Percentiles rank a stretch among this genome's conserved stretches.
Evolutionary conservation across 176 grass and related monocot genomes (phyloP).

Genomic region (Juncus inflexus): DNA sequence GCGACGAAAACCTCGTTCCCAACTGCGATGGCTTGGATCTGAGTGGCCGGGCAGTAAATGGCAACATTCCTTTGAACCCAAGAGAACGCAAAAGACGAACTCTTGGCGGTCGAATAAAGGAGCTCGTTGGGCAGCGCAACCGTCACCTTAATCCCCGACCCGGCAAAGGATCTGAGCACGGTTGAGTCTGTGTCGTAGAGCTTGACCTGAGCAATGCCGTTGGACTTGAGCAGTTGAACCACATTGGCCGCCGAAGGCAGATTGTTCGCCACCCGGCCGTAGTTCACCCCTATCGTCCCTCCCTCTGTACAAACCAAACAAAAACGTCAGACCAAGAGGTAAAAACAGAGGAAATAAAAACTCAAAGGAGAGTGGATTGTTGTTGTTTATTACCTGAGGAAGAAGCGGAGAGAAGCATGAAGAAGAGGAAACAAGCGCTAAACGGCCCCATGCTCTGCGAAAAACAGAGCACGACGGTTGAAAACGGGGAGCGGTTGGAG

Average conservation of each 20-base stretch:
- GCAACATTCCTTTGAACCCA: slow-evolving; percentile 87
- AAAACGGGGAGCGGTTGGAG: neutral
- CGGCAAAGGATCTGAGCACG: slow-evolving; percentile 59
- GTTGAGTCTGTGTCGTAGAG: slow-evolving; percentile 72
- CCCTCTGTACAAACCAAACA: slow-evolving; percentile 34
- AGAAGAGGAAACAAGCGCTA: slow-evolving; percentile 9
- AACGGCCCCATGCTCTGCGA: slow-evolving; percentile 35
- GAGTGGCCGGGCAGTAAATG: slow-evolving; percentile 61
- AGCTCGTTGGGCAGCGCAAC: slow-evolving; percentile 84
- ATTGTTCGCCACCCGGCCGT: slow-evolving; percentile 79
- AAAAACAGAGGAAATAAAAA: slow-evolving; percentile 7
- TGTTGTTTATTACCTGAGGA: slow-evolving; percentile 20
- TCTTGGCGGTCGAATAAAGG: slow-evolving; percentile 29
- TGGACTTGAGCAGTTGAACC: slow-evolving; percentile 73
- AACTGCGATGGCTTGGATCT: slow-evolving; percentile 64
- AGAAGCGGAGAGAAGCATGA: neutral
- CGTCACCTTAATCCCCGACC: slow-evolving; percentile 57
- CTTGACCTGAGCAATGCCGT: slow-evolving; percentile 70
- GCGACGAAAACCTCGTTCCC: slow-evolving; percentile 91
- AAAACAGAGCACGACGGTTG: slow-evolving; percentile 27
- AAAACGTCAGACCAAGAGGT: neutral
- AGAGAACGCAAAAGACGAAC: slow-evolving; percentile 36
- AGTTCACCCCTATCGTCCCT: slow-evolving; percentile 78
- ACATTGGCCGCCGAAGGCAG: slow-evolving; percentile 50
- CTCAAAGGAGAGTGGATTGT: neutral